These are phyloP conservation scores for Fusarium compactum DNA, from an alignment of 2,329 filamentous ascomycete species.

Conservation along the genomic window DNA sequence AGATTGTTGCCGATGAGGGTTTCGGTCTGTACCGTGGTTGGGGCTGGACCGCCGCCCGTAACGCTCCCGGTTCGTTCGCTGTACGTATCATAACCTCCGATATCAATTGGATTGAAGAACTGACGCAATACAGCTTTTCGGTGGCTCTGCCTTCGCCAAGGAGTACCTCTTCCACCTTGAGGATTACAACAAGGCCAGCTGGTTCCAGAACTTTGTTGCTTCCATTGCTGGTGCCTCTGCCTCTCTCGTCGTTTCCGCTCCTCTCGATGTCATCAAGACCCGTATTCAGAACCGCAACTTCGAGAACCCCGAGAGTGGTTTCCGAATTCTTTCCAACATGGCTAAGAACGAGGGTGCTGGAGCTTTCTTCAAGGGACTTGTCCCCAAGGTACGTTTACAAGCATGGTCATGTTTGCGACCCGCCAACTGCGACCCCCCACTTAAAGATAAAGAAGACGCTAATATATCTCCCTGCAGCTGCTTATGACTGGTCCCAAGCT, in stretches of 20 bases:
- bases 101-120: conserved; percentile 1
- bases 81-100: conserved; percentile 64
- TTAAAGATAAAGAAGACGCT: conserved; percentile 13
- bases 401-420: background rate
- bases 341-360: conserved; percentile 85
- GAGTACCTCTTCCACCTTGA: conserved; percentile 90
- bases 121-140: conserved; percentile 78
- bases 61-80: conserved; percentile 96
- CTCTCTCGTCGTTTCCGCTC: conserved; percentile 95
- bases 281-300: conserved; percentile 99
- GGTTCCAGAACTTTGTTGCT: conserved; percentile 97
- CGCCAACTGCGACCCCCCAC: conserved; percentile 24
- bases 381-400: conserved; percentile 76
- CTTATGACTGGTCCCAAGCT: conserved; percentile 99
- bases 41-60: conserved; percentile 97
- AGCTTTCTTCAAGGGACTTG: conserved; percentile 97
- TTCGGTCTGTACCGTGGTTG: conserved; percentile 96
- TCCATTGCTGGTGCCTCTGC: conserved; percentile 95
- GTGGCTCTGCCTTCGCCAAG: conserved; percentile 96
- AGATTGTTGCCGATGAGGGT: conserved; percentile 92
- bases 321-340: conserved; percentile 94
- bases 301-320: conserved; percentile 94
- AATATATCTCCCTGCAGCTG: conserved; percentile 63
- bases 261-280: conserved; percentile 97
- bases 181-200: conserved; percentile 95